A percentile compares a stretch with the other conserved stretches of the same genome.
Conservation (phyloP, 164 flowering plant genomes). For the Vitis riparia region DNA sequence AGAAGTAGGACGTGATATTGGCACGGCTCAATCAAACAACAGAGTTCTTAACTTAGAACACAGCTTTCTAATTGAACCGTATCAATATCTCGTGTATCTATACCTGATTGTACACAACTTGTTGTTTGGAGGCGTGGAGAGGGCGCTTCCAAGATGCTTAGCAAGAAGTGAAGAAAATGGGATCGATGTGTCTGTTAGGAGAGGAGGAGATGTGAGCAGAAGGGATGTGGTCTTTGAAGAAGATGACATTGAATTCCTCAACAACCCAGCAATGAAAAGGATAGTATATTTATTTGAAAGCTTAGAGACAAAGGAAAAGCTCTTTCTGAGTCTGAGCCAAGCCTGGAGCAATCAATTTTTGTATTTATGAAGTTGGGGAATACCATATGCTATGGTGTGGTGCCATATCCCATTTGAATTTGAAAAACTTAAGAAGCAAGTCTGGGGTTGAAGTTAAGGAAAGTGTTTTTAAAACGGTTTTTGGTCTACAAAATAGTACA, state of each 20-base stretch:
- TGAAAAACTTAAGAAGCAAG: conserved; percentile 4
- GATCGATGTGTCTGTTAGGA: not conserved
- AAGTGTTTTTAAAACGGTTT: not conserved
- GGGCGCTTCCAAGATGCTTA: not conserved
- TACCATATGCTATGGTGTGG: conserved; percentile 12
- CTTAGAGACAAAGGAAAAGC: conserved; percentile 29
- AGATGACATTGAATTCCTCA: conserved; percentile 41
- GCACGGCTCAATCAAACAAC: conserved; percentile 56
- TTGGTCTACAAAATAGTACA: not conserved
- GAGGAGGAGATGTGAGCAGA: conserved; percentile 9
- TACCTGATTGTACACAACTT: not conserved
- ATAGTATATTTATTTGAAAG: conserved; percentile 35
- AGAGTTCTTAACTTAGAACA: conserved; percentile 14
- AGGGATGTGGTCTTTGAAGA: not conserved
- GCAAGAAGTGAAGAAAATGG: not conserved
- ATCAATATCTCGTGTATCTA: conserved; percentile 44
- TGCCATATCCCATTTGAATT: conserved; percentile 26
- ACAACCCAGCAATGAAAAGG: conserved; percentile 40
- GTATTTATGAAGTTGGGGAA: conserved; percentile 29
- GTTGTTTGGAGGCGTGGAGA: no score
- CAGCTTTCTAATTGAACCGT: conserved; percentile 53
- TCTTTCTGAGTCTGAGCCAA: conserved; percentile 10
- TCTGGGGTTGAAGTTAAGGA: not conserved
- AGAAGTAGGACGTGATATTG: conserved; percentile 40
- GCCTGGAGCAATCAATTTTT: conserved; percentile 30